Evolutionary conservation across 2,329 filamentous ascomycete genomes (phyloP).

Genomic region (Penicillium brevicompactum): DNA sequence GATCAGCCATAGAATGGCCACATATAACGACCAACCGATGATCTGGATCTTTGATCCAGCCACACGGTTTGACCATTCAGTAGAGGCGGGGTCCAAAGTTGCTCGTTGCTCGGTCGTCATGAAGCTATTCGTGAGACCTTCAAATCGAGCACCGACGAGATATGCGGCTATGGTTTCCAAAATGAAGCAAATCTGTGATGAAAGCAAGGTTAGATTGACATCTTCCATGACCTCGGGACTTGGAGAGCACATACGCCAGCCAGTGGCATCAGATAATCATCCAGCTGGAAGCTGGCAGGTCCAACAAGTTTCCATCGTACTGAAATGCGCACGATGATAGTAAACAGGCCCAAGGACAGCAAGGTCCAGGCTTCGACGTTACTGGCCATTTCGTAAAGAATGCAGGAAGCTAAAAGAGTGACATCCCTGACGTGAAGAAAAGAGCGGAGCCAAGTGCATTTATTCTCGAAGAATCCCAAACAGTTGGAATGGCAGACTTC

Average conservation of each 20-base stretch:
- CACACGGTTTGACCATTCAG: slow-evolving; percentile 51
- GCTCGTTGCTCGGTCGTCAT: slow-evolving; percentile 55
- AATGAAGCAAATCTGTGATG: slow-evolving; percentile 48
- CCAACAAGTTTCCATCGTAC: slow-evolving; percentile 25
- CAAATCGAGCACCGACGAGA: slow-evolving; percentile 48
- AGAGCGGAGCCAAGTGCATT: not conserved
- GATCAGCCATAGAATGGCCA: slow-evolving; percentile 54
- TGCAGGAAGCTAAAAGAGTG: not conserved
- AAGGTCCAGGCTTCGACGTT: slow-evolving; percentile 50
- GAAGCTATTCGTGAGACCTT: slow-evolving; percentile 57
- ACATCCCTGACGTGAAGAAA: not conserved
- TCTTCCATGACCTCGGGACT: not conserved
- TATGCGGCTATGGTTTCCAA: slow-evolving; percentile 53
- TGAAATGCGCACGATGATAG: slow-evolving; percentile 12
- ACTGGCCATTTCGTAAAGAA: slow-evolving; percentile 8
- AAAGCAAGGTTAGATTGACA: not conserved
- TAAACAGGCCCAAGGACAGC: slow-evolving; percentile 32
- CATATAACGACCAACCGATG: slow-evolving; percentile 57
- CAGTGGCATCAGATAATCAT: slow-evolving; percentile 25
- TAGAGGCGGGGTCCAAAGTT: slow-evolving; percentile 44
- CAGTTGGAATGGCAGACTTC: not conserved
- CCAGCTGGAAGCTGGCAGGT: slow-evolving; percentile 16
- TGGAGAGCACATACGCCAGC: slow-evolving; percentile 15
- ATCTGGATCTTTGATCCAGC: slow-evolving; percentile 56
- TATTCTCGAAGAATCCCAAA: not conserved